Base-by-base conservation (phyloP, 202 grass and related monocot genomes). In the Zoysia matrella region DNA sequence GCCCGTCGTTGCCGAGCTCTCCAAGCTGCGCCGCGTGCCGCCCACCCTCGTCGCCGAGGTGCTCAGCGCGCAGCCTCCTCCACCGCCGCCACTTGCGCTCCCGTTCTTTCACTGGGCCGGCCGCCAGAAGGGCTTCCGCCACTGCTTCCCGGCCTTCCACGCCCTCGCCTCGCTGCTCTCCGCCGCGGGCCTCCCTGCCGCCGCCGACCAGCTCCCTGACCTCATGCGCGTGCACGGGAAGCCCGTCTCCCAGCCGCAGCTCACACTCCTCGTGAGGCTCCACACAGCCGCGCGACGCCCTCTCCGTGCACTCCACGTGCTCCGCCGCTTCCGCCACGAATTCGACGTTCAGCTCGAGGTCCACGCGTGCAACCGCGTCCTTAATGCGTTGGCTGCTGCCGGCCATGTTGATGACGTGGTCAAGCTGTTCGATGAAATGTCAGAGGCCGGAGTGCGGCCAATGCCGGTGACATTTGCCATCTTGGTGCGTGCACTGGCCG, bases 81-180 rank as follows among this genome's bases (percentile, higher is more conserved):
- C 86, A 2, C 84, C 86, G 6, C 92, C 90, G 13, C 78, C 95
- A 13, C 79, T 97, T 42, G 87, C 90, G 68, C 81, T 87, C 42
- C 92, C 88, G 11, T 97, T 97, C 92, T 97, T 97, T 76, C 90
- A 84, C 76, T 97, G 92, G 95, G 90, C 92, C 3, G 92, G 90
- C 7, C 85, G 85, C 54, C 90, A 97, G 86, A 91, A 91, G 84
- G 86, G 79, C 18, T 91, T 98, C 79, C 88, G 84, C 52, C 92
- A 92, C 65, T 85, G 86, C 63, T 98, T 93, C 76, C 86, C 92
- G 4, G 91, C 90, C 0, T 98, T 90, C 60, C 91, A 98, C 60
- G 92, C 95, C 16, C 87, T 93, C 15, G 88, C 95, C 2, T 87
- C 82, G 7, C 83, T 88, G 3, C 92, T 98, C 55, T 85, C 84